Evolutionary conservation across 768 basidiomycete genomes (phyloP), one percentile per base, ranked within the genome.

Genomic region (Russula sp.): DNA sequence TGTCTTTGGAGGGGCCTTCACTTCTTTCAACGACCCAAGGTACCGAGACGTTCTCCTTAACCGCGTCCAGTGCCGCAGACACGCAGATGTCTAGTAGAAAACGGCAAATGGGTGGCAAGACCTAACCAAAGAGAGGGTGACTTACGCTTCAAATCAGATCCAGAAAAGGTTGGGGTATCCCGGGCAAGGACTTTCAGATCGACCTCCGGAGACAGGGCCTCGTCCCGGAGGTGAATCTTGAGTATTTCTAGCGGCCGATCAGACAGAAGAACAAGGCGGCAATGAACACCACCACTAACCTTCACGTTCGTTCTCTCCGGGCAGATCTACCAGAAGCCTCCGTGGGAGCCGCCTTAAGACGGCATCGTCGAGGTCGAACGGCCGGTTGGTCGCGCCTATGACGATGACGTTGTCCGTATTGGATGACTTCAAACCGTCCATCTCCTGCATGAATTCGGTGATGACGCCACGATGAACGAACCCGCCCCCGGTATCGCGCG

Each of bases 371-470:
- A 93, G 75, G 69, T 93, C 91, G 68, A 92, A 93, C 0, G 91
- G 91, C 65, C 94, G 75, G 72, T 98, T 98, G 2, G 95, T 97
- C 2, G 94, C 94, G 43, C 95, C 94, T 55, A 98, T 93, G 52
- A 98, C 86, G 59, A 96, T 87, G 59, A 97, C 84, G 64, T 83
- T 84, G 65, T 90, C 84, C 57, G 93, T 88, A 65, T 81, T 81
- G 34, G 85, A 86, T 9, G 88, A 82, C 70, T 85, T 88, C 60
- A 98, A 75, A 3, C 94, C 94, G 68, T 98, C 94, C 93, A 98
- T 96, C 71, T 96, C 93, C 70, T 91, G 90, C 90, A 94, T 93
- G 72, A 93, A 93, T 72, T 94, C 90, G 10, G 91, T 93, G 70
- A 91, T 88, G 55, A 95, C 84, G 48, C 91, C 88, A 43, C 93